Evolutionary conservation across 352 stramenopile species (phyloP), one percentile per base, ranked within the genome.

Genomic region (Globisporangium echinulatum): DNA sequence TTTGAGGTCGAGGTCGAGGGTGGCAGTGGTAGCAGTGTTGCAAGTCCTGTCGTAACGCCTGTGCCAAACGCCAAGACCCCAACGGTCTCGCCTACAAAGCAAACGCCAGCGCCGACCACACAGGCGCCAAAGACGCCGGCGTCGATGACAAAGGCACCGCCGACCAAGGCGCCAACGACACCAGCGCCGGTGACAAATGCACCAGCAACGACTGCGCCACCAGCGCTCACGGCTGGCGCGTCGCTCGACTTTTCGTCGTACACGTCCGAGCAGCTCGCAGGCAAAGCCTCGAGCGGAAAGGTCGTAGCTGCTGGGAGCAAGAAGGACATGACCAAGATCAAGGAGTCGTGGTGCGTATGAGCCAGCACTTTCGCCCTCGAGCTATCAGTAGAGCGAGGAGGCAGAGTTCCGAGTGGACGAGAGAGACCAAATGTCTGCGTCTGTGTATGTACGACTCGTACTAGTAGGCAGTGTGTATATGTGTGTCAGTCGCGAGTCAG

Each of bases 1-100:
- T 89, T 89, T 62, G 67, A 89, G 52, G 66, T 89, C 5, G 75
- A 87, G 57, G 76, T 88, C 15, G 70, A 70, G 53, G 46, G 61
- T 8, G 56, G 56, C 7, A 59, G 36, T 38, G 48, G 47, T 25
- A 48, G 64, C 62, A 54, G 39, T n/a, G 61, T 40, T 39, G 62
- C 46, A 37, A 61, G 38, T 6, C 39, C 25, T 10, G 9, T 14
- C 7, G 40, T 47, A 9, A 42, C 54, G 17, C 19, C 54, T 50
- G 37, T 40, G n/a, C 54, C 54, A 49, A 47, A 37, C 25, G 47
- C 58, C 17, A 43, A 63, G 50, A 53, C 50, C 9, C 42, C 58
- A 9, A 63, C 48, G n/a, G 51, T 54, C 19, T 56, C 57, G 2
- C 39, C 57, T 13, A 49, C 43, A 1, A 59, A 53, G 37, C 43